Evolutionary conservation across 106 monocot genomes (phyloP), one percentile per base, ranked within the genome.

Genomic region (Agapanthus africanus): DNA sequence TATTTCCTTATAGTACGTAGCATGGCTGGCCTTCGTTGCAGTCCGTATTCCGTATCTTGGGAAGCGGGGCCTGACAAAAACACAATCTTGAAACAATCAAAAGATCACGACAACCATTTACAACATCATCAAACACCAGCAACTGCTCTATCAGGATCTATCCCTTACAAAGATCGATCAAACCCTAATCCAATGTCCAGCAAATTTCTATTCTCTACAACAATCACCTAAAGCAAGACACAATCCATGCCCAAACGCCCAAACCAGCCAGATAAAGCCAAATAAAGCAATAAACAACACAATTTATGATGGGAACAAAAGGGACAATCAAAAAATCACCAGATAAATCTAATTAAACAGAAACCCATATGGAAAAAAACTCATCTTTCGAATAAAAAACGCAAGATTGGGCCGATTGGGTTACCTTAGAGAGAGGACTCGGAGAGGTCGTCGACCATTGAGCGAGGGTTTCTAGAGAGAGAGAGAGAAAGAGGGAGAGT

Each of bases 381-480:
- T 6, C 6, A 42, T 27, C 42, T 66, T 66, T 40, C 3, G 42
- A 28, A 26, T 7, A 11, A 27, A 66, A 28, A 44, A 66, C 32
- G 18, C 40, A 42, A 66, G 66, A 40, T 44, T 41, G 26, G 28
- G 10, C 14, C 19, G 18, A 44, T 28, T 66, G 6, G 42, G 42
- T 40, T 44, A 40, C 40, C 66, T 44, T 2, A 66, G 66, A 44
- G 66, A 19, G 66, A 9, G 13, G 15, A 44, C 36, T 61, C 33
- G 61, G 32, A 35, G 18, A 4, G 15, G 30, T 1, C 56, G 30
- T 8, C 56, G 56, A 31, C 13, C 27, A 18, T 13, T 7, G 59
- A 40, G 26, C 30, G 42, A 66, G 42, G 66, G 66, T 66, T 66
- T 66, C 14, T 26, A 66, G 42, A 44, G 41, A 66, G 28, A 66